These are phyloP conservation scores for Apocynum venetum DNA, from an alignment of 257 asterid genomes.

Conservation along the genomic window DNA sequence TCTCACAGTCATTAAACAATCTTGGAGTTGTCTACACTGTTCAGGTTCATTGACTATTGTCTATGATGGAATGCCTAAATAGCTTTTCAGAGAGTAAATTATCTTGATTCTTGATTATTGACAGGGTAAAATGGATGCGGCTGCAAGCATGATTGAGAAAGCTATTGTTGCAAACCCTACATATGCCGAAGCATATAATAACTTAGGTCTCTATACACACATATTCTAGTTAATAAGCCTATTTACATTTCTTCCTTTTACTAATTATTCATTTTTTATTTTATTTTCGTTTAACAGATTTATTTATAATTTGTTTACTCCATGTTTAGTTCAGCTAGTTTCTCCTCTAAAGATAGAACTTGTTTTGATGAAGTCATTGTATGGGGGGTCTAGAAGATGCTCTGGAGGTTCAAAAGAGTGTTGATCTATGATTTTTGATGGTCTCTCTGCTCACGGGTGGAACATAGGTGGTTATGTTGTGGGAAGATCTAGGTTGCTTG, in stretches of 20 bases:
- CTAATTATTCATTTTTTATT: neutral
- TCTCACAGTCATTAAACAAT: conserved; percentile 97
- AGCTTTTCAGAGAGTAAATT: conserved; percentile 3
- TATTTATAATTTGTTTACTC: neutral
- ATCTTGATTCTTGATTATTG: conserved; percentile 18
- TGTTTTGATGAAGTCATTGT: neutral
- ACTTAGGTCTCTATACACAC: conserved; percentile 57
- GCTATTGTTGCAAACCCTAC: conserved; percentile 98
- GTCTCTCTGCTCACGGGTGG: neutral
- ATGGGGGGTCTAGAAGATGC: neutral
- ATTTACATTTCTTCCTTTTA: neutral
- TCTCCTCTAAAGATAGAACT: neutral
- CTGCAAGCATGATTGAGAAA: conserved; percentile 95
- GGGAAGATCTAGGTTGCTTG: neutral
- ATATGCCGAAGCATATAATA: conserved; percentile 99
- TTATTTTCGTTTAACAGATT: too few relatives aligned
- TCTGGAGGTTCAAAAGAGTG: neutral
- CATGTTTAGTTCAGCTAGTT: neutral
- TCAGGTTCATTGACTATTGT: conserved; percentile 54
- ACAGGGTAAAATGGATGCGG: conserved; percentile 99
- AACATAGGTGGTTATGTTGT: neutral
- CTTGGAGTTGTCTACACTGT: conserved; percentile 99
- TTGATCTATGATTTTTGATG: neutral
- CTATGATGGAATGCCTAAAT: neutral
- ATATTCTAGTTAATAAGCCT: neutral